Evolutionary conservation across 305 asterid species (phyloP).

Genomic region (Fraxinus latifolia): DNA sequence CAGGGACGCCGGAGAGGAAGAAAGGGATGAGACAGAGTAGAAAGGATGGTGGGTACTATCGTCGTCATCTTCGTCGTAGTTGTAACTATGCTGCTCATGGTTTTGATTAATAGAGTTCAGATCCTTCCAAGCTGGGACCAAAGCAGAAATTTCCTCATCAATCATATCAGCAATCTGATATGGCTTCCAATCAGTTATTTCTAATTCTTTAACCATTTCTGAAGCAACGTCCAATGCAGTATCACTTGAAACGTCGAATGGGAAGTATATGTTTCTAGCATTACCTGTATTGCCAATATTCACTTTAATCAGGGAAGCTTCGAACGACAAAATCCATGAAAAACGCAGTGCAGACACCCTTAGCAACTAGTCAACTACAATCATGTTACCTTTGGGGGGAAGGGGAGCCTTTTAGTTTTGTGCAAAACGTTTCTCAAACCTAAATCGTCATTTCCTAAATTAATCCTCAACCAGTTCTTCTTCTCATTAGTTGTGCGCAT

Average conservation of each 20-base stretch:
- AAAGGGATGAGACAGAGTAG: slow-evolving; percentile 41
- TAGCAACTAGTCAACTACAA: background rate
- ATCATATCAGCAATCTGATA: slow-evolving; percentile 72
- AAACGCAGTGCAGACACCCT: background rate
- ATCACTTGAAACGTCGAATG: slow-evolving; percentile 59
- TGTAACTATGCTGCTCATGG: slow-evolving; percentile 46
- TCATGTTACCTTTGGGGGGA: background rate
- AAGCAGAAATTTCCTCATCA: slow-evolving; percentile 46
- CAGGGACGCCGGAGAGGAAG: slow-evolving; percentile 63
- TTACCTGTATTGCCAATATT: slow-evolving; percentile 35
- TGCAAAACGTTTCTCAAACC: background rate
- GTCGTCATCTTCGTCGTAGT: slow-evolving; percentile 49
- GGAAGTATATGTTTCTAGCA: slow-evolving; percentile 57
- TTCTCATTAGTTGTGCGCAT: background rate
- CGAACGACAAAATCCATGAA: background rate
- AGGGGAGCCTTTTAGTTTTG: background rate
- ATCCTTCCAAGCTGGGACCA: slow-evolving; percentile 56
- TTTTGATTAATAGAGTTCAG: slow-evolving; percentile 17
- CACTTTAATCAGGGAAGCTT: background rate
- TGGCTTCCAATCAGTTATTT: slow-evolving; percentile 63
- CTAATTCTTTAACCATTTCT: slow-evolving; percentile 76
- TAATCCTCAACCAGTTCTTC: background rate
- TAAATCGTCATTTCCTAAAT: background rate
- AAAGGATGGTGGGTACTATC: slow-evolving; percentile 51
- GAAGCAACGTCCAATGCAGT: slow-evolving; percentile 64